A percentile compares a stretch with the other conserved stretches of the same genome.
phyloP scores from a whole-genome alignment of 257 asterid species.

The Lithospermum erythrorhizon region DNA sequence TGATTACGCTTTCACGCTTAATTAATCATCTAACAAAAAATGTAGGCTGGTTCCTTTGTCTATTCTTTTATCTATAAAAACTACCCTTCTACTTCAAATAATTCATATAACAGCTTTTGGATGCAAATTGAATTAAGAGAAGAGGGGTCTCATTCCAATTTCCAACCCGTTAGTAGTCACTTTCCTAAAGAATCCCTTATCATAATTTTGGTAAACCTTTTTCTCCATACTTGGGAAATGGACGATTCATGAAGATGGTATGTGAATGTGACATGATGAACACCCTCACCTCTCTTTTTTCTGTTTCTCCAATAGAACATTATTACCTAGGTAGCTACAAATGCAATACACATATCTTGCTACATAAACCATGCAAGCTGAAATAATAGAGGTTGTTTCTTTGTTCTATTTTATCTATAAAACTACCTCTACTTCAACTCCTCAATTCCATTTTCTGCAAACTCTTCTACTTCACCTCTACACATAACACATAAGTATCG shows the following conservation, averaged over 20 bases:
- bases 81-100: too few species aligned
- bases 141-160: slow-evolving; percentile 11
- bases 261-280: slow-evolving; percentile 25
- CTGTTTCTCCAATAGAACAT: slow-evolving; percentile 8
- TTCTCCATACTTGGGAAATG: slow-evolving; percentile 45
- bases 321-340: slow-evolving; percentile 11
- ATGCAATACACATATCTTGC: slow-evolving; percentile 1
- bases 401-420: slow-evolving; percentile 43
- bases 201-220: slow-evolving; percentile 30
- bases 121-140: slow-evolving; percentile 25
- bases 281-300: slow-evolving; percentile 16
- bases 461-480: slow-evolving; percentile 32
- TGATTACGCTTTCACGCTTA: too few species aligned
- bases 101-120: slow-evolving; percentile 10
- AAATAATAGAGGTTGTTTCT: slow-evolving; percentile 19
- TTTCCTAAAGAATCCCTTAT: slow-evolving; percentile 28
- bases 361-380: slow-evolving; percentile 9
- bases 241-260: slow-evolving; percentile 25
- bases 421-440: slow-evolving; percentile 23
- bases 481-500: neutral
- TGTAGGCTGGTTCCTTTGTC: too few species aligned
- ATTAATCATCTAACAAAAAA: too few species aligned
- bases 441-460: slow-evolving; percentile 63
- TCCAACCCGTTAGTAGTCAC: slow-evolving; percentile 34
- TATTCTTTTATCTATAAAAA: too few species aligned